phyloP scores from a whole-genome alignment of 1,284 basidiomycete genomes.

The Microbotryomycetes sp. region DNA sequence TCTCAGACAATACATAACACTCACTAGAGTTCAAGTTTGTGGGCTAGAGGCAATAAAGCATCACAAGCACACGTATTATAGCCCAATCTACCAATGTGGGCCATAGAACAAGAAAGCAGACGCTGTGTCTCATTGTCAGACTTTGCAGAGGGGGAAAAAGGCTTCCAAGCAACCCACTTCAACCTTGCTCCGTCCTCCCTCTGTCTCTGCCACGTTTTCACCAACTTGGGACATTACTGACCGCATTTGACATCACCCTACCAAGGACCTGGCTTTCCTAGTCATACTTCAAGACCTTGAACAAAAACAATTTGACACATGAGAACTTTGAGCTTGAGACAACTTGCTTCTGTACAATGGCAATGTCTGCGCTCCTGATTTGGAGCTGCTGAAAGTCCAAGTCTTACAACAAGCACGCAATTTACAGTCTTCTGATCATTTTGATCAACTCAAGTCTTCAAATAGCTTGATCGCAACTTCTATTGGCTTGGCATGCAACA shows the following conservation, averaged over 20 bases:
- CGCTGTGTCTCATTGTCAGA: background rate
- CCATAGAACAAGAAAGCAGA: background rate
- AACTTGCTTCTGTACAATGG: conserved; percentile 2
- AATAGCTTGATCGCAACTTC: conserved; percentile 33
- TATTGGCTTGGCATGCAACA: conserved; percentile 43
- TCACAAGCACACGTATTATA: background rate
- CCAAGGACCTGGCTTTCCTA: too few relatives aligned
- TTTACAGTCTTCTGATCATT: conserved; percentile 43
- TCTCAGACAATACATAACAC: background rate
- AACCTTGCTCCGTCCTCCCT: background rate
- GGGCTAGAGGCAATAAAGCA: background rate
- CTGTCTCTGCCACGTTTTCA: background rate
- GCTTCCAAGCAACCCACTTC: background rate
- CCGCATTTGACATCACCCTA: background rate
- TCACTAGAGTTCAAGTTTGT: background rate
- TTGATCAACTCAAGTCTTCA: conserved; percentile 45
- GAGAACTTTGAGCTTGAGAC: background rate
- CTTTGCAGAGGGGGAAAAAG: background rate
- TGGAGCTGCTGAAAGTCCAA: conserved; percentile 10
- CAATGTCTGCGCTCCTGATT: conserved; percentile 43
- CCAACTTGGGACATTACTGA: background rate
- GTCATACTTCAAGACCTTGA: background rate
- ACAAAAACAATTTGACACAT: background rate
- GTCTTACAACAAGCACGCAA: conserved; percentile 37
- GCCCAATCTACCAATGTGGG: background rate